These are phyloP conservation scores for Backusella westeae DNA, from an alignment of 192 early-diverging fungal species.

Conservation along the genomic window DNA sequence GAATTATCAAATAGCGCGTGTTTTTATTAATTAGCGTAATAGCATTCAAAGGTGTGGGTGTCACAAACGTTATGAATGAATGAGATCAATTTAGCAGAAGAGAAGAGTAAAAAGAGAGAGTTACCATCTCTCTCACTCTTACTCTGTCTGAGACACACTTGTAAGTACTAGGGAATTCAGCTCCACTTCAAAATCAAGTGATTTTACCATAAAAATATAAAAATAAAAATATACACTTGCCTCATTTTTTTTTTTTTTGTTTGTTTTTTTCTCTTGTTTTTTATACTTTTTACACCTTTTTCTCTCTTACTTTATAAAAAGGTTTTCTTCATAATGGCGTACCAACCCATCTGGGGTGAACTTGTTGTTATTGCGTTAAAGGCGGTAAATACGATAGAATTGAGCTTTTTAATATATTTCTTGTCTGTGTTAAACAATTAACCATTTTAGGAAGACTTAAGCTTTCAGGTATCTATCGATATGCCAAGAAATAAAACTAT, in stretches of 20 bases:
- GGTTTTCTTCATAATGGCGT: background rate
- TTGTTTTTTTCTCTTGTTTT: background rate
- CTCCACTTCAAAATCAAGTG: background rate
- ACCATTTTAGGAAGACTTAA: background rate
- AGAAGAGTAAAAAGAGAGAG: no score
- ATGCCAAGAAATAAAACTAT: background rate
- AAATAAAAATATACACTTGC: background rate
- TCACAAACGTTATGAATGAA: no score
- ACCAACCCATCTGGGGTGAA: conserved; percentile 26
- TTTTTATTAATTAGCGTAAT: background rate
- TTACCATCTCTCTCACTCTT: no score
- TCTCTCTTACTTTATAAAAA: background rate
- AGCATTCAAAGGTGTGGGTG: background rate
- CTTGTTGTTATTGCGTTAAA: conserved; percentile 37
- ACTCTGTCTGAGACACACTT: no score
- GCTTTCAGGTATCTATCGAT: background rate
- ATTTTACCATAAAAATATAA: background rate
- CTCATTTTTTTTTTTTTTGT: background rate
- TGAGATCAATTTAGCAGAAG: no score
- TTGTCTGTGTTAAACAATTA: background rate
- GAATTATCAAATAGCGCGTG: background rate
- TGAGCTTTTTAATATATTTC: background rate
- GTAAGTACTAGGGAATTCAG: background rate
- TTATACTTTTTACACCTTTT: background rate
- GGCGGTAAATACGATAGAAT: conserved; percentile 26